Evolutionary conservation across 257 asterid genomes (phyloP).

Genomic region (Solanum chiquidenum): DNA sequence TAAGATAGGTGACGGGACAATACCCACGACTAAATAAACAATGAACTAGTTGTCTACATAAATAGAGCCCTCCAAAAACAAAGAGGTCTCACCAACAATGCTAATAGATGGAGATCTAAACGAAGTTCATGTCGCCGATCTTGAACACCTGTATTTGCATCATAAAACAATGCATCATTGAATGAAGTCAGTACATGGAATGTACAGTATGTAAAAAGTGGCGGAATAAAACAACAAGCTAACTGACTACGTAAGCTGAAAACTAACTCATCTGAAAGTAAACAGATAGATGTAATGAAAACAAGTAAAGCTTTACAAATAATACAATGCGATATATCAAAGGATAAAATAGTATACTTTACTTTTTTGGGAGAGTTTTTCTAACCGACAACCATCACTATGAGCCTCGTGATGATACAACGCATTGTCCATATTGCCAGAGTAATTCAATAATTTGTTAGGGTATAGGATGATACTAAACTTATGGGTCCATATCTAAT

Average conservation of each 20-base stretch:
- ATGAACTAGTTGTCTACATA: background rate
- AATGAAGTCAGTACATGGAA: background rate
- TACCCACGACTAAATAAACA: background rate
- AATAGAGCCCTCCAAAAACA: background rate
- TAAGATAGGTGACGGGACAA: background rate
- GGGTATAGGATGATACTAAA: background rate
- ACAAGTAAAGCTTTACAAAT: background rate
- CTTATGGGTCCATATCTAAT: background rate
- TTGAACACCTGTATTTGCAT: background rate
- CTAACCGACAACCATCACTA: background rate
- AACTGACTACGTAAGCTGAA: background rate
- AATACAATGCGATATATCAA: background rate
- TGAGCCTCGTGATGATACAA: background rate
- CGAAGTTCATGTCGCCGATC: background rate
- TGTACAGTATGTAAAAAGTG: background rate
- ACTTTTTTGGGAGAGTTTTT: background rate
- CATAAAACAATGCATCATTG: background rate
- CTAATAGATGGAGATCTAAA: background rate
- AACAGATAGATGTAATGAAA: background rate
- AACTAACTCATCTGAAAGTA: background rate
- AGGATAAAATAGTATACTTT: background rate
- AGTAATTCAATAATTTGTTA: no score
- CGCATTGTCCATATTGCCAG: no score
- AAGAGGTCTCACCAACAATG: background rate
- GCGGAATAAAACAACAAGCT: background rate